Evolutionary conservation across 1,139 yeast species (phyloP), one percentile per base, ranked within the genome.

Genomic region (Magnusiomyces tetraspermus): DNA sequence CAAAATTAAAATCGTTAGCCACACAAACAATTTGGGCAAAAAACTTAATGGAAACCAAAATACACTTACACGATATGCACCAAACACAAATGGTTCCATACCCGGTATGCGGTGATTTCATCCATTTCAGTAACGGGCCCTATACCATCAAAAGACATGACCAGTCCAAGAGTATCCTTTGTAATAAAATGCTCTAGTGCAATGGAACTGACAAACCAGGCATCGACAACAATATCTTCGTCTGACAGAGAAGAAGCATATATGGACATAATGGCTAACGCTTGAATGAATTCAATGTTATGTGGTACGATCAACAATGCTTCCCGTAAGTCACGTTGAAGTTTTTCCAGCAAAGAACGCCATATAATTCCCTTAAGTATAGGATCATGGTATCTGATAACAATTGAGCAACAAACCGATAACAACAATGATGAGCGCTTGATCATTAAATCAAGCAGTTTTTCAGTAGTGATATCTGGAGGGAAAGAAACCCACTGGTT

Each of bases 401-500:
- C 76, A 17, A 83, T 70, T 41, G 80, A 71, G 61, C 90, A 83
- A 56, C 87, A 80, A 0, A 83, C 76, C 0, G 89, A 82, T 31
- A 85, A 68, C 22, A 85, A 69, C 46, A 85, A 70, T 0, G 92
- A 80, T 21, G 87, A 81, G 42, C 76, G 73, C 28, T 61, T 59
- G 41, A 83, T 68, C 46, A 84, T 73, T 40, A 77, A 67, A n/a
- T 72, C 76, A 10, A 85, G 71, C 40, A 85, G 67, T 24, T 69
- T 72, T 21, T 70, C 76, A 0, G 83, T 75, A 1, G 80, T 68
- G 40, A 78, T 65, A 24, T 71, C 71, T 46, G 77, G 75, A 0
- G 92, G 89, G 52, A 85, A 80, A 55, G 86, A 81, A 2, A 84
- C 82, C 95, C 95, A 85, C 42, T 86, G 71, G 10, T 89, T 88